phyloP scores from a whole-genome alignment of 2,329 filamentous ascomycete genomes.

The Pseudogymnoascus sp. region DNA sequence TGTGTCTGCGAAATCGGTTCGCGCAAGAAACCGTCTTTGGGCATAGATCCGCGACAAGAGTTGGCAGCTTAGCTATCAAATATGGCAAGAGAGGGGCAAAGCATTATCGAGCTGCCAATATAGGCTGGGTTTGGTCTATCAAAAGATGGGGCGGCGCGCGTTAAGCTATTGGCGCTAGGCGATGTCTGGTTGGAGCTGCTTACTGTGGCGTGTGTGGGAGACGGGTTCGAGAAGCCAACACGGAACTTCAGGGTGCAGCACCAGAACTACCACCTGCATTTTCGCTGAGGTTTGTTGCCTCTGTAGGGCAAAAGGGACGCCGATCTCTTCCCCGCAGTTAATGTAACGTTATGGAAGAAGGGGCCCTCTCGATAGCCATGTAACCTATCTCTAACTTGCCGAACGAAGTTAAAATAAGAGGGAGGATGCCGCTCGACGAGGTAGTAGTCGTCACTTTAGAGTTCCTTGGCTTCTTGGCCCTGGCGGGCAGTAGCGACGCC shows the following conservation, averaged over 20 bases:
- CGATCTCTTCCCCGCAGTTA: not conserved
- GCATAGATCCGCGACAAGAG: not conserved
- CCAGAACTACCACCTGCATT: not conserved
- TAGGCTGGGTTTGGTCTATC: not conserved
- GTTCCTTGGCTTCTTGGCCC: not conserved
- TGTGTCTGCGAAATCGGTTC: not conserved
- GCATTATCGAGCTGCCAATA: not conserved
- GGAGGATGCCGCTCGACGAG: not conserved
- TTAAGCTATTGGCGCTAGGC: not conserved
- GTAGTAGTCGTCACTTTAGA: not conserved
- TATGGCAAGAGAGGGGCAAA: not conserved
- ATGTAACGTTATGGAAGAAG: not conserved
- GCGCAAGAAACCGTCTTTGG: not conserved
- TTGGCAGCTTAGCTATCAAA: not conserved
- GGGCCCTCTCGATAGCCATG: not conserved
- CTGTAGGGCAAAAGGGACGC: not conserved
- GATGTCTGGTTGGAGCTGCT: not conserved
- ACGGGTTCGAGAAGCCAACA: conserved; percentile 1
- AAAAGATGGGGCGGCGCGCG: not conserved
- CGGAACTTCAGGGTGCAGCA: not conserved
- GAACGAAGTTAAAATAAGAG: not conserved
- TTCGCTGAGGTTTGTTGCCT: not conserved
- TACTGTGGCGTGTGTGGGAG: not conserved
- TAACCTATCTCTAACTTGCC: not conserved
- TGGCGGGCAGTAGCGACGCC: not conserved